phyloP scores from a whole-genome alignment of 495 filamentous ascomycete genomes.

The Talaromyces thailandensis region DNA sequence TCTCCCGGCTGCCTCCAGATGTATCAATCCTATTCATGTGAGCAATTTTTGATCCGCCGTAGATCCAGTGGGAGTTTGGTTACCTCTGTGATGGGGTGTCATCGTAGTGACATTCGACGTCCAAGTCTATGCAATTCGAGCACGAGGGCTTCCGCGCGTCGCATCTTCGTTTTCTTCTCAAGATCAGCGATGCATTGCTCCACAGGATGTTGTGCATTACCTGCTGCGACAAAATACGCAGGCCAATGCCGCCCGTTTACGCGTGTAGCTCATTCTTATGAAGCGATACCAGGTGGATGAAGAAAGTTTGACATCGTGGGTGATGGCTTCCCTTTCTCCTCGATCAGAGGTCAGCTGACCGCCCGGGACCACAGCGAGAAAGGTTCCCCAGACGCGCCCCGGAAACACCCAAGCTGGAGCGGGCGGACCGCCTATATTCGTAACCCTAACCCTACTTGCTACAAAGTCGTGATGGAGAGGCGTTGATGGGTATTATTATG shows the following conservation, averaged over 20 bases:
- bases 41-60: background rate
- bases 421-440: background rate
- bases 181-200: background rate
- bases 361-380: background rate
- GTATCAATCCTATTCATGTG: conserved; percentile 1
- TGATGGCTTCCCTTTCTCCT: background rate
- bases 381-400: background rate
- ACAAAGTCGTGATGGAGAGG: background rate
- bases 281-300: background rate
- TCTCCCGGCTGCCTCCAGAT: conserved; percentile 1
- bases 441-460: background rate
- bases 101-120: conserved; percentile 8
- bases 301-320: background rate
- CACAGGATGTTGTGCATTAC: background rate
- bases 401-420: background rate
- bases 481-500: background rate
- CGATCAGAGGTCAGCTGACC: background rate
- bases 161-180: conserved; percentile 4
- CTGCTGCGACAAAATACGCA: conserved; percentile 4
- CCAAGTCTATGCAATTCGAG: conserved; percentile 1
- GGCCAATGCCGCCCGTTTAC: conserved; percentile 2
- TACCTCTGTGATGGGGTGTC: conserved; percentile 6
- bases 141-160: conserved; percentile 6
- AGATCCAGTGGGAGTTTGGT: background rate
- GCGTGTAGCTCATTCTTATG: conserved; percentile 6